Evolutionary conservation across 805 yeast species (phyloP), one percentile per base, ranked within the genome.

Genomic region (Candida argentea): DNA sequence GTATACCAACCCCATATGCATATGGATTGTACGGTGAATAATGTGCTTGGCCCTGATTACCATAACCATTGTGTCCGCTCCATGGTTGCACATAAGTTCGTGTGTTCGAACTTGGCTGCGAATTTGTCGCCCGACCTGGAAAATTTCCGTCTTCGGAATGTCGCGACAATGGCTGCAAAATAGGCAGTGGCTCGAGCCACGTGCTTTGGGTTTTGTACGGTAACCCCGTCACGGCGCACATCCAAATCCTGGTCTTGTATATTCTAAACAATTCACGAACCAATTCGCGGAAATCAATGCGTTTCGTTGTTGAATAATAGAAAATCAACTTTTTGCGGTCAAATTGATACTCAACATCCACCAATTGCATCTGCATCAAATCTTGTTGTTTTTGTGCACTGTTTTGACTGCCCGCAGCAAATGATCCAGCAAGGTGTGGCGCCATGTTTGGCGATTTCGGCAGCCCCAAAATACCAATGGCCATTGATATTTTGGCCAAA

Each of bases 261-360:
- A 76, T 72, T 45, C 77, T 73, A 61, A 78, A 80, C 17, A 80
- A 53, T 43, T 80, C 89, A 34, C 79, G 73, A 30, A 79, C 79
- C 43, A 80, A 61, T 25, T 72, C 79, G 33, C 89, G 60, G 47
- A 80, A 80, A 46, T 82, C 91, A 31, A 80, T 67, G 39, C 91
- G 57, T 42, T 74, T 74, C 28, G 61, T 60, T 6, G 67, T 54
- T 14, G 64, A 37, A 38, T 46, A 49, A 51, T 79, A 81, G 40
- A 81, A 76, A 5, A 79, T 81, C 36, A 81, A 61, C 41, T 82
- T 82, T 46, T 79, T 78, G 33, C 81, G 70, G 49, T 82, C 91
- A 51, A 78, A 81, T 52, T 82, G 93, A 51, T 77, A 81, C 50
- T 82, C 93, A 1, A 84, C 79, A 47, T 76, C 81, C 37, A 80